phyloP scores from a whole-genome alignment of 768 basidiomycete genomes.

The Mycena rebaudengoi region DNA sequence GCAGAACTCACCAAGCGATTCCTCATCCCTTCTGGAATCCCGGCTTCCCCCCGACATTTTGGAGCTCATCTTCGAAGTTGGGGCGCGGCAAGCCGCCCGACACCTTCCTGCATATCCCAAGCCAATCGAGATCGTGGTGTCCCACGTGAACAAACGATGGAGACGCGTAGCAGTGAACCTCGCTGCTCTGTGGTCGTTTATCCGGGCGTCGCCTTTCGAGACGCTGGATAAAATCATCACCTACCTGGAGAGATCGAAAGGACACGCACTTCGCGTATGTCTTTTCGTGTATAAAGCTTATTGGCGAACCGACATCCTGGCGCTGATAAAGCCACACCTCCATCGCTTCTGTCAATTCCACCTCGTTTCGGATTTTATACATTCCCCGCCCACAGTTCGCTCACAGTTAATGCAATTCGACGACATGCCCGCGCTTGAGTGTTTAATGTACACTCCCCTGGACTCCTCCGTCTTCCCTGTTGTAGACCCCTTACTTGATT shows the following conservation, averaged over 20 bases:
- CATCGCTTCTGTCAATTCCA: constrained; percentile 22
- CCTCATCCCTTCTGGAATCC: constrained; percentile 15
- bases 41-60: constrained; percentile 24
- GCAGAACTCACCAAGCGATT: no score
- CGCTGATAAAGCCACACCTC: constrained; percentile 12
- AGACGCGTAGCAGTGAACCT: constrained; percentile 18
- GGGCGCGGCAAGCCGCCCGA: constrained; percentile 6
- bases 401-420: constrained; percentile 17
- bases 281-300: constrained; percentile 18
- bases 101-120: background rate
- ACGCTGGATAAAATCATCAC: constrained; percentile 17
- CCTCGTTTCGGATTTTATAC: constrained; percentile 19
- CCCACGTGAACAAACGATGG: constrained; percentile 23
- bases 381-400: constrained; percentile 5
- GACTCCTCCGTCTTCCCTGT: constrained; percentile 7
- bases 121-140: constrained; percentile 22
- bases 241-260: constrained; percentile 20
- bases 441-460: constrained; percentile 24
- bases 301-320: constrained; percentile 15
- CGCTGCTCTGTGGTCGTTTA: constrained; percentile 24
- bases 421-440: constrained; percentile 22
- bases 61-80: constrained; percentile 25
- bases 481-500: constrained; percentile 11
- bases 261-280: constrained; percentile 14
- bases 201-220: constrained; percentile 15